Evolutionary conservation across 75 land plant species (phyloP).

Genomic region (Sequoiadendron giganteum): DNA sequence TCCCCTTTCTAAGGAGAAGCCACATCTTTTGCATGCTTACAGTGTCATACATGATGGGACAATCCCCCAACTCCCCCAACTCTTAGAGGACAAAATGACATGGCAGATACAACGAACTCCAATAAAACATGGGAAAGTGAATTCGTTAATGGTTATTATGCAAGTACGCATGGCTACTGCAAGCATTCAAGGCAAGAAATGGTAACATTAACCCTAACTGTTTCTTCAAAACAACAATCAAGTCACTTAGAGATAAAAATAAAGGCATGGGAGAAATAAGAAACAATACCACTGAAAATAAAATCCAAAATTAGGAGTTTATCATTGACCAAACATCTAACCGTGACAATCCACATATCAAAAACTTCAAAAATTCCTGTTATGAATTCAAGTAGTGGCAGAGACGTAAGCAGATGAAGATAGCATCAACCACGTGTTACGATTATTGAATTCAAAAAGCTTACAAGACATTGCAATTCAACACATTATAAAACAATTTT

Average conservation of each 20-base stretch:
- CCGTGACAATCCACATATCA: background rate
- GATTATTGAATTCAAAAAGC: no score
- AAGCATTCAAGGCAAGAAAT: background rate
- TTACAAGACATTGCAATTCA: no score
- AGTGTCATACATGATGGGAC: background rate
- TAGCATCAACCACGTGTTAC: no score
- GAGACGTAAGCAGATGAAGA: no score
- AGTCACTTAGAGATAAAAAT: background rate
- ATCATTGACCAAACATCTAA: background rate
- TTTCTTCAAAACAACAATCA: background rate
- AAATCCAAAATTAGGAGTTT: background rate
- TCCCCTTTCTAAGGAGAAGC: background rate
- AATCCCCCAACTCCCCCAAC: background rate
- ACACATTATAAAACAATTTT: background rate
- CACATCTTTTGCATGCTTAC: background rate
- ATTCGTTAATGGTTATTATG: background rate
- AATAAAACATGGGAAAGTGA: background rate
- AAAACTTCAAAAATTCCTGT: no score
- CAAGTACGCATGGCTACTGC: background rate
- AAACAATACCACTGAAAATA: background rate
- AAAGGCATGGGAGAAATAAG: background rate
- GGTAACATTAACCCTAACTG: background rate
- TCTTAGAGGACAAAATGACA: background rate
- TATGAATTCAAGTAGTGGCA: no score
- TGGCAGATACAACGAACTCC: background rate